Evolutionary conservation across 2,329 filamentous ascomycete species (phyloP).

Genomic region (Colletotrichum lentis): DNA sequence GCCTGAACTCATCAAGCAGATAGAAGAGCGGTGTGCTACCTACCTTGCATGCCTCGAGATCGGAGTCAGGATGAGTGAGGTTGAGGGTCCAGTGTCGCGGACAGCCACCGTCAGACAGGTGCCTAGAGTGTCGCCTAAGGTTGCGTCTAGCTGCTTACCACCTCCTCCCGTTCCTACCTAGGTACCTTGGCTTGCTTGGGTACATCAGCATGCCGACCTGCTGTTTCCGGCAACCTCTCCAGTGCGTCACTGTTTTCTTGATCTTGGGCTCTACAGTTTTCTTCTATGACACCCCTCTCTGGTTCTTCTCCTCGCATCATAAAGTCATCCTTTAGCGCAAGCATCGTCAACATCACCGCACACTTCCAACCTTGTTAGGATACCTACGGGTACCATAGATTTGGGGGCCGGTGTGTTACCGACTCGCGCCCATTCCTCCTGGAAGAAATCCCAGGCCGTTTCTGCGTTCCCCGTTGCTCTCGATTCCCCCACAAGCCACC

Average conservation of each 20-base stretch:
- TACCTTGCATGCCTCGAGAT: neutral
- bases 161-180: neutral
- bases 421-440: neutral
- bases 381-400: neutral
- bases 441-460: constrained; percentile 13
- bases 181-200: too few relatives aligned
- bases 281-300: neutral
- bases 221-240: constrained; percentile 10
- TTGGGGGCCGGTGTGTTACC: neutral
- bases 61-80: neutral
- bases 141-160: constrained; percentile 9
- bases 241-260: neutral
- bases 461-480: neutral
- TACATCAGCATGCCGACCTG: constrained; percentile 24
- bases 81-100: constrained; percentile 7
- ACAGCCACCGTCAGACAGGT: neutral
- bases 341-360: neutral
- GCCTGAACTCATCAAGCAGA: too few relatives aligned
- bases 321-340: neutral
- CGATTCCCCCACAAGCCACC: constrained; percentile 19
- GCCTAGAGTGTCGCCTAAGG: constrained; percentile 12
- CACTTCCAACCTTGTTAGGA: too few relatives aligned
- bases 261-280: neutral
- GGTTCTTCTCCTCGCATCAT: neutral
- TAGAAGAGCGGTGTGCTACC: neutral